Conservation (phyloP, 805 yeast species). For the Novakomyces olei region DNA sequence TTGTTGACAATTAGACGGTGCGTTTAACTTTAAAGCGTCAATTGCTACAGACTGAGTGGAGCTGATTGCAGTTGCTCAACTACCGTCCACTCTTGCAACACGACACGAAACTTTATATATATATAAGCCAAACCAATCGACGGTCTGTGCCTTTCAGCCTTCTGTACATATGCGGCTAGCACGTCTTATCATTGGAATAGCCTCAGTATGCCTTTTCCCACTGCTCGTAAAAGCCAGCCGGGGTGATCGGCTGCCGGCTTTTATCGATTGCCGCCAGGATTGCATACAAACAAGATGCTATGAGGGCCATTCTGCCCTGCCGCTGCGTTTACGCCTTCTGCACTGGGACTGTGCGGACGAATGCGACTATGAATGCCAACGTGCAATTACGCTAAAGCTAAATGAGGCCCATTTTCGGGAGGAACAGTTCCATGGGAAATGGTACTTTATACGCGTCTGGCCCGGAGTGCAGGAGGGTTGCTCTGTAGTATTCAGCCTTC, state of each 20-base stretch:
- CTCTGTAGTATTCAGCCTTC: conserved; percentile 55
- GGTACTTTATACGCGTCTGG: conserved; percentile 63
- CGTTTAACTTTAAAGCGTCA: no score
- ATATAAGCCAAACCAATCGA: no score
- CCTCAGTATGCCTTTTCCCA: no score
- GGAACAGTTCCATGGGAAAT: conserved; percentile 85
- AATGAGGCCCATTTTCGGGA: conserved; percentile 27
- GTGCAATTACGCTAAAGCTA: conserved; percentile 40
- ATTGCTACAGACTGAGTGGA: no score
- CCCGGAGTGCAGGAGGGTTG: conserved; percentile 71
- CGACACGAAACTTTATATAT: no score
- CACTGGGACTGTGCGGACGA: conserved; percentile 58
- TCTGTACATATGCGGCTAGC: no score
- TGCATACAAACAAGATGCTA: conserved; percentile 19
- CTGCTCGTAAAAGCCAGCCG: conserved; percentile 19
- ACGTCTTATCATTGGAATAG: no score
- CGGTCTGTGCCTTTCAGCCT: no score
- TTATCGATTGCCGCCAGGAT: conserved; percentile 21
- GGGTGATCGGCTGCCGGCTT: conserved; percentile 30
- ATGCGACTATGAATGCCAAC: conserved; percentile 89
- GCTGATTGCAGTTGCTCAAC: no score
- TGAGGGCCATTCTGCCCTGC: conserved; percentile 13
- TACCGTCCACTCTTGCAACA: no score
- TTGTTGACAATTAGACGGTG: no score
- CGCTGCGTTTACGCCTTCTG: conserved; percentile 23